Percentiles rank a stretch among this genome's conserved stretches.
Evolutionary conservation across 2,329 filamentous ascomycete genomes (phyloP).

Genomic region (Monilinia polystroma): DNA sequence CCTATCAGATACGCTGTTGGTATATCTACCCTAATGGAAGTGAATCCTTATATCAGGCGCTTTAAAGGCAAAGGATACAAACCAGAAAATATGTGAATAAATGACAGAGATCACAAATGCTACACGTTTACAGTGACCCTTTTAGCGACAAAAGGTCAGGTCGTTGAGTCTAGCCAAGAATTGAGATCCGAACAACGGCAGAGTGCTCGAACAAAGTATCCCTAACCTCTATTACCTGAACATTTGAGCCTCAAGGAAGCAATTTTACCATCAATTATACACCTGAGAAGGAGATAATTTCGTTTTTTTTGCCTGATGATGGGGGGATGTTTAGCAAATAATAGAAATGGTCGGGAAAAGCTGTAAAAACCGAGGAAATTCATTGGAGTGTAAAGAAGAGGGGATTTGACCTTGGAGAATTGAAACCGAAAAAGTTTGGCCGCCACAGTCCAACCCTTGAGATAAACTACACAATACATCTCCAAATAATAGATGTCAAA

Average conservation of each 20-base stretch:
- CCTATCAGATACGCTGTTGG: no score
- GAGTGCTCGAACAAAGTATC: background rate
- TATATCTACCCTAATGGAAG: no score
- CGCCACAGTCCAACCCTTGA: background rate
- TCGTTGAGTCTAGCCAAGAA: background rate
- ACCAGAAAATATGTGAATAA: background rate
- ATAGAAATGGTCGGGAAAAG: background rate
- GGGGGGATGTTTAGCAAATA: background rate
- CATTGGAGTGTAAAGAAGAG: background rate
- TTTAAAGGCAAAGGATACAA: background rate
- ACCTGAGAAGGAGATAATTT: background rate
- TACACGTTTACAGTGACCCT: background rate
- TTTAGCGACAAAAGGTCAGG: background rate
- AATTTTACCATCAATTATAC: background rate
- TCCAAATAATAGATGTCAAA: background rate
- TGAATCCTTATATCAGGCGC: background rate
- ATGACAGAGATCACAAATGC: background rate
- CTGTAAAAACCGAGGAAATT: background rate
- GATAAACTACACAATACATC: background rate
- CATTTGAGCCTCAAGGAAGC: background rate
- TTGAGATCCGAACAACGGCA: background rate
- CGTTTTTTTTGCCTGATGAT: background rate
- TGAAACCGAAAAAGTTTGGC: background rate
- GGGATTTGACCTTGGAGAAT: background rate
- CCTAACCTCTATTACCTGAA: background rate